Evolutionary conservation across 768 basidiomycete genomes (phyloP).

Genomic region (Pisolithus tinctorius): DNA sequence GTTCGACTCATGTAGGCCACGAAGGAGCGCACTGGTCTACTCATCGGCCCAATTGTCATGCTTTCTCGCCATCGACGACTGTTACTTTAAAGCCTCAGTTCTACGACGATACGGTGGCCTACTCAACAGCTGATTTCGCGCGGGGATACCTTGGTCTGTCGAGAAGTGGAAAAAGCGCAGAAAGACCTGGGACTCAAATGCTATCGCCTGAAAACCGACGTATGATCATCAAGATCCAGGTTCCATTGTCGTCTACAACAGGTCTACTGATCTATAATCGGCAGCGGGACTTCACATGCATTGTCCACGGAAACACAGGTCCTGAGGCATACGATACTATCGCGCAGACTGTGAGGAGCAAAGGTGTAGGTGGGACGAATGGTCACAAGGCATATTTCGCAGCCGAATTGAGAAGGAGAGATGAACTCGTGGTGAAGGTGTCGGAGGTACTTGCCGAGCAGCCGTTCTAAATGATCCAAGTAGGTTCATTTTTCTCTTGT

Average conservation of each 20-base stretch:
- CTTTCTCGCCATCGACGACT: conserved; percentile 38
- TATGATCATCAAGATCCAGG: conserved; percentile 50
- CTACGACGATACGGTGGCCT: conserved; percentile 5
- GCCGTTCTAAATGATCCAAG: conserved; percentile 33
- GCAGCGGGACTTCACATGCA: conserved; percentile 48
- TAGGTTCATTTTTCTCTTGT: too few relatives aligned
- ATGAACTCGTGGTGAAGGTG: conserved; percentile 45
- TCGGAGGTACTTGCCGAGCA: conserved; percentile 51
- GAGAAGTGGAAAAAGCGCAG: conserved; percentile 11
- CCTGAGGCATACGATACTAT: conserved; percentile 36
- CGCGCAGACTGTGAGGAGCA: conserved; percentile 30
- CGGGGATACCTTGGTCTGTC: conserved; percentile 26
- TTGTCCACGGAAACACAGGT: conserved; percentile 27
- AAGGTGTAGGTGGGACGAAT: conserved; percentile 27
- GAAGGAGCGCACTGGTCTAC: conserved; percentile 42
- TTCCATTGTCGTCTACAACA: conserved; percentile 24
- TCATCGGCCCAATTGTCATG: conserved; percentile 42
- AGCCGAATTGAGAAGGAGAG: conserved; percentile 40
- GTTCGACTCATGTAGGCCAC: neutral
- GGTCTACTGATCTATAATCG: conserved; percentile 44
- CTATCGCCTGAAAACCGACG: conserved; percentile 26
- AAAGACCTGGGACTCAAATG: conserved; percentile 19
- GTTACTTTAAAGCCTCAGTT: conserved; percentile 44
- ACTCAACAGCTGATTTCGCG: conserved; percentile 24
- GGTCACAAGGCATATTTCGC: conserved; percentile 49